Percentiles rank a stretch among this genome's conserved stretches.
These are phyloP conservation scores for Xylaria castorea DNA, from an alignment of 495 filamentous ascomycete genomes.

Conservation along the genomic window DNA sequence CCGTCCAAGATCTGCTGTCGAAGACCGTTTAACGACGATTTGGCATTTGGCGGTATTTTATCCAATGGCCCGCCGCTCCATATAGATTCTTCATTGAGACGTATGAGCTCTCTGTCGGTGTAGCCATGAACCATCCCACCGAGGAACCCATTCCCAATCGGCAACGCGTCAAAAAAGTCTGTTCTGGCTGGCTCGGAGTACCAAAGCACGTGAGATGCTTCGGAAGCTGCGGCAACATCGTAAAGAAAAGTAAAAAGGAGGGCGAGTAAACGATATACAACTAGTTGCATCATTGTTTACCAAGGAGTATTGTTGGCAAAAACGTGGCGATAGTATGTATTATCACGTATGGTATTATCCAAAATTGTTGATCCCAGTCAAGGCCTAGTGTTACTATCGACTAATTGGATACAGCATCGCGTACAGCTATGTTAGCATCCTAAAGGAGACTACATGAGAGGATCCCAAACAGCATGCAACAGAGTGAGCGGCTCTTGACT, in stretches of 20 bases:
- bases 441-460: background rate
- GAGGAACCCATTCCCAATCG: slow-evolving; percentile 58
- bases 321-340: background rate
- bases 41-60: slow-evolving; percentile 43
- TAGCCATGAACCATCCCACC: slow-evolving; percentile 57
- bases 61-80: slow-evolving; percentile 58
- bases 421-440: background rate
- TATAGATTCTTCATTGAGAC: slow-evolving; percentile 59
- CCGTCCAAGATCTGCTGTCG: slow-evolving; percentile 50
- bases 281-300: background rate
- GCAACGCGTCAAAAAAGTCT: slow-evolving; percentile 33
- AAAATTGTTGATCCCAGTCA: background rate
- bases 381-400: background rate
- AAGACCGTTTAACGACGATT: slow-evolving; percentile 46
- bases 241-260: background rate
- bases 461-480: background rate
- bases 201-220: slow-evolving; percentile 21
- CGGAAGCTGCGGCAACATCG: background rate
- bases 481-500: background rate
- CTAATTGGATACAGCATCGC: background rate
- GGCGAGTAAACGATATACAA: background rate
- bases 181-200: slow-evolving; percentile 22
- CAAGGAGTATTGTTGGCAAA: background rate
- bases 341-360: background rate
- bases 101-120: slow-evolving; percentile 53